Base-by-base conservation (phyloP, 2,329 filamentous ascomycete species). In the Ceratocystis cubensis region DNA sequence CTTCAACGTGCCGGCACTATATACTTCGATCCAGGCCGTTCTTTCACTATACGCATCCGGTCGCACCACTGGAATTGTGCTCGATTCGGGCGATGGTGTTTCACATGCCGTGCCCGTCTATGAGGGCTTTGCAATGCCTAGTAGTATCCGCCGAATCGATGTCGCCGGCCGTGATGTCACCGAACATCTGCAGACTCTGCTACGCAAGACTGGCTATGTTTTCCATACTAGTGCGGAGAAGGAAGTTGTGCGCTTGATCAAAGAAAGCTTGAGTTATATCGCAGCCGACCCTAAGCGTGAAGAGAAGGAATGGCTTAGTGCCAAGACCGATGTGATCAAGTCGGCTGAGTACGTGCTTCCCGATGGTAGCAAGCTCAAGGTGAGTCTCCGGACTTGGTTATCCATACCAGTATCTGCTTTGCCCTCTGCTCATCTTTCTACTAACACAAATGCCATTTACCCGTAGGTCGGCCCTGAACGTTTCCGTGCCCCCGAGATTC, bases 191-290 rank as follows among this genome's bases (percentile, higher is more conserved):
- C 94, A 99, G 77, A 86, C 88, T 68, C 78, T 97, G 71, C 80
- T 99, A 71, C 84, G 94, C 73, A 97, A 96, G 81, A 89, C 87
- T 71, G 94, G 94, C 63, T 91, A 94, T 74, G 85, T 96, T 20
- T 96, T 99, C 75, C 93, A 97, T 77, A 99, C 94, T 20, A 96
- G 91, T 74, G 94, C 94, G 13, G 94, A 99, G 81, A 99, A 99
- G 79, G 94, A 99, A 78, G 91, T 96, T n/a, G 94, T 99, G 67
- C 85, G 93, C 70, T 83, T 91, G 76, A 96, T 99, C 78, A 99
- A 99, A 79, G 94, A 99, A 81, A 89, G 89, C 73, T 88, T 91
- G 61, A 88, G 89, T 67, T 99, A 97, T 75, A 88, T 99, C 48
- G 91, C 94, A 28, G 78, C 89, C 64, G 92, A 97, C 75, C 92